Base-by-base conservation (phyloP, 2,329 filamentous ascomycete species). In the Penicillium aurantiogriseum region DNA sequence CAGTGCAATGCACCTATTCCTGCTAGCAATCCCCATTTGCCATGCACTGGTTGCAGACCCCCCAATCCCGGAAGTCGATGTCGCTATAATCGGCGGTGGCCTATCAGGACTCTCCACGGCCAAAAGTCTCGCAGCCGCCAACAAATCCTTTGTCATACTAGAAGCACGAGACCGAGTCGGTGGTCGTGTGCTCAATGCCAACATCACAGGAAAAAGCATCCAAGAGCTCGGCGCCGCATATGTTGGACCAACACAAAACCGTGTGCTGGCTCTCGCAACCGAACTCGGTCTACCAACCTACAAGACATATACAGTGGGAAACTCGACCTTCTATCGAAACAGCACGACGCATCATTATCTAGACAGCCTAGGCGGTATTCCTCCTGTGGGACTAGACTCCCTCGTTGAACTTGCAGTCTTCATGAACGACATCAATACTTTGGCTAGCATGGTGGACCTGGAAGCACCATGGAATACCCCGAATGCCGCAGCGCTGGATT, bases 161-260 rank as follows among this genome's bases (percentile, higher is more conserved):
- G 63, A 65, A 51, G 60, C 62, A 31, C 57, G 62, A 38, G 57
- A 63, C 25, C 62, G 63, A 23, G 56, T 65, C 21, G 63, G 63
- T 21, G 63, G 63, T 9, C 63, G 63, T 2, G 57, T 65, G 1
- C 48, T 56, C 23, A 64, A 58, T 19, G 39, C 31, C 7, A 39
- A 59, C 9, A 29, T 68, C 3, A 49, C 54, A 2, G 60, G 61
- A 17, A 63, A 63, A 7, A 52, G 54, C 6, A 50, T 61, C 7
- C 62, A 59, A n/a, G 69, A 71, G 35, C 56, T 67, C 10, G 69
- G 68, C 7, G 69, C 62, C 9, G 65, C 60, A 8, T 71, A 67
- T 11, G 53, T 70, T 2, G 67, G 66, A 25, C 69, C 62, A 40
- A 68, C 65, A 6, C 63, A 70, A 43, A 60, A 68, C 25, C 58